Evolutionary conservation across 139 green algal genomes (phyloP), one percentile per base, ranked within the genome.

Genomic region (Tetradesmus lagerheimii): DNA sequence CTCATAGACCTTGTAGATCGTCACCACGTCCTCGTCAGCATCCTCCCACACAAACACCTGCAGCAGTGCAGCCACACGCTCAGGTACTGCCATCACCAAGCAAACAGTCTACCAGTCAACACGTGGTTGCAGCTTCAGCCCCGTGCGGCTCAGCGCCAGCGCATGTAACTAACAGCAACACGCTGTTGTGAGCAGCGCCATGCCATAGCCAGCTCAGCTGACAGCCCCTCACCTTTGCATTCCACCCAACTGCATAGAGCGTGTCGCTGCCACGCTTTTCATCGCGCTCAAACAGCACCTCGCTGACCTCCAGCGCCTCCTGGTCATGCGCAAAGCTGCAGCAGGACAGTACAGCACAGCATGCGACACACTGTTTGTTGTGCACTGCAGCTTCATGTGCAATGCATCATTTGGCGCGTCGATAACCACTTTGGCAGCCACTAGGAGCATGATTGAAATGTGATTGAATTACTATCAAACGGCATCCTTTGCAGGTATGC

Each of bases 11-110:
- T 91, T 92, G 89, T 95, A 95, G 29, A 93, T 84, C 1, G 39
- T 45, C 16, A 95, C 90, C 39, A 89, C 85, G 57, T 93, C 89
- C 35, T 94, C 93, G 39, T 96, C 95, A 29, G 90, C 62, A 75
- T 98, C 95, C 89, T 97, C 91, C 95, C 96, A 98, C 50, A 97
- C 92, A 89, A 95, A 96, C 38, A 97, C 91, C 91, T 93, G 80
- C 31, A 50, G 39, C 20, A 18, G 41, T 16, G 57, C 57, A 31
- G 57, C 57, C 47, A 14, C 14, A 31, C 31, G n/a, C n/a, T n/a
- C n/a, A n/a, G n/a, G n/a, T n/a, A 31, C 75, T 9, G 0, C 25
- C 20, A 82, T n/a, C n/a, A n/a, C n/a, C n/a, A n/a, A n/a, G n/a
- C 75, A 82, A 1, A 20, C 74, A 82, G 34, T 8, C 34, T n/a